Evolutionary conservation across 495 filamentous ascomycete species (phyloP).

Genomic region (Pyronema omphalodes): DNA sequence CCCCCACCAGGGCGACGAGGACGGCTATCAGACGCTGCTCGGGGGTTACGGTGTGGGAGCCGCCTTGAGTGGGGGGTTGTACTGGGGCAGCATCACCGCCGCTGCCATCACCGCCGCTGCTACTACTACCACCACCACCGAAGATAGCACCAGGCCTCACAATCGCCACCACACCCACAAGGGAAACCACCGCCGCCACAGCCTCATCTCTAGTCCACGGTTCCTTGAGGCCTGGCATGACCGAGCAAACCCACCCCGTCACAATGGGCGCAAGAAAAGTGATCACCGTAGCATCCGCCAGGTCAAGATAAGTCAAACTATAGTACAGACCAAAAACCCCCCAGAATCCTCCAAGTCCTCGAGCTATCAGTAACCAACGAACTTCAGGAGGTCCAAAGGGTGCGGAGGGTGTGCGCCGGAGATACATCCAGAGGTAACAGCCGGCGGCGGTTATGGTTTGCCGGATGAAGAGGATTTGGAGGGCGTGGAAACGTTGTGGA

Average conservation of each 20-base stretch:
- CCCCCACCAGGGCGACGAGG: constrained; percentile 55
- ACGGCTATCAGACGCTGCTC: constrained; percentile 56
- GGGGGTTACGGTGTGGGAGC: constrained; percentile 32
- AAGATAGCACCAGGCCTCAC: constrained; percentile 52
- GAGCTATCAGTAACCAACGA: constrained; percentile 43
- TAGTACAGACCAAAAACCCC: constrained; percentile 69
- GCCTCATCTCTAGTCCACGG: constrained; percentile 66
- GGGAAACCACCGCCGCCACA: constrained; percentile 53
- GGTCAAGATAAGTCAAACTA: constrained; percentile 69
- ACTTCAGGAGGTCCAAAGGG: constrained; percentile 53
- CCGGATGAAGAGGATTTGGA: constrained; percentile 75
- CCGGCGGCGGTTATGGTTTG: constrained; percentile 59
- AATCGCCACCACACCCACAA: constrained; percentile 70
- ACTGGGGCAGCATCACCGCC: neutral
- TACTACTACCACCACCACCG: constrained; percentile 14
- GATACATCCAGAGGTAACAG: constrained; percentile 59
- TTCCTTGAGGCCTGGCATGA: constrained; percentile 48
- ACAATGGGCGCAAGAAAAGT: constrained; percentile 75
- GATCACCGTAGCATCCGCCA: constrained; percentile 83
- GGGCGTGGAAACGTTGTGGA: constrained; percentile 56
- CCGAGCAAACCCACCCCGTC: constrained; percentile 63
- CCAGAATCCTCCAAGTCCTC: constrained; percentile 65
- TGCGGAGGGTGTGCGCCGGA: constrained; percentile 42
- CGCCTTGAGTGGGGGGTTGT: too few relatives aligned
- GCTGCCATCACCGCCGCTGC: neutral